Evolutionary conservation across 2,329 filamentous ascomycete species (phyloP).

Genomic region (Scedosporium apiospermum): DNA sequence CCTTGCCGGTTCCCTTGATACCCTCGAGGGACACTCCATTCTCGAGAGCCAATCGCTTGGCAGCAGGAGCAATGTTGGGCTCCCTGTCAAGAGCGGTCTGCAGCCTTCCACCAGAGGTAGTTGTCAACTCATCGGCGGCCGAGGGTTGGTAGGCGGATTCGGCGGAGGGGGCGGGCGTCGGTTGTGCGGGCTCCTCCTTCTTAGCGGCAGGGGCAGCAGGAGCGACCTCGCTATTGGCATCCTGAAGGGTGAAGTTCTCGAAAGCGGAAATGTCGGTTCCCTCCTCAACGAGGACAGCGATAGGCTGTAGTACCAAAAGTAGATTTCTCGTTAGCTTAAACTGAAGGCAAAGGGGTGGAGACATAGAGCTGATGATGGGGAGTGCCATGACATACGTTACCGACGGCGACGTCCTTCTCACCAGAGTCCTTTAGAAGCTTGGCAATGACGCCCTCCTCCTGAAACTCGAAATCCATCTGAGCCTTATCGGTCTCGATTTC

Average conservation of each 20-base stretch:
- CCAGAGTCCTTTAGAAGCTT: slow-evolving; percentile 90
- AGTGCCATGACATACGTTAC: slow-evolving; percentile 61
- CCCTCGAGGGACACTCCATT: slow-evolving; percentile 67
- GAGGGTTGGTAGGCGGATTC: slow-evolving; percentile 55
- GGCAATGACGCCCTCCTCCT: slow-evolving; percentile 92
- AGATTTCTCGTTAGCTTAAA: slow-evolving; percentile 1
- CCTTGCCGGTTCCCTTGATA: slow-evolving; percentile 80
- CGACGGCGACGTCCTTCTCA: slow-evolving; percentile 87
- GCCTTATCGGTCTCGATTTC: slow-evolving; percentile 99
- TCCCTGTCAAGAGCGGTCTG: slow-evolving; percentile 78
- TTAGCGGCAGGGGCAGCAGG: slow-evolving; percentile 55
- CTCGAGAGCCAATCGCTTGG: slow-evolving; percentile 75
- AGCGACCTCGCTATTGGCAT: slow-evolving; percentile 75
- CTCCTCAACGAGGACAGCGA: slow-evolving; percentile 90
- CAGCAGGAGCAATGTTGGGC: slow-evolving; percentile 61
- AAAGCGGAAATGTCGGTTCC: slow-evolving; percentile 81
- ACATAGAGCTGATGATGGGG: neutral
- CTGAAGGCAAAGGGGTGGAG: neutral
- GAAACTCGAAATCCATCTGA: slow-evolving; percentile 99
- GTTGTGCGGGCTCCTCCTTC: slow-evolving; percentile 56
- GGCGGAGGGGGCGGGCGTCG: slow-evolving; percentile 25
- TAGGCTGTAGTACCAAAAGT: slow-evolving; percentile 54
- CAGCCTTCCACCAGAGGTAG: slow-evolving; percentile 65
- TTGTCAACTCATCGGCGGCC: slow-evolving; percentile 15
- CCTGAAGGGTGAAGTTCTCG: slow-evolving; percentile 76